These are phyloP conservation scores for Pelargonium fulgidum DNA, from an alignment of 441 rosid genomes.

Conservation along the genomic window DNA sequence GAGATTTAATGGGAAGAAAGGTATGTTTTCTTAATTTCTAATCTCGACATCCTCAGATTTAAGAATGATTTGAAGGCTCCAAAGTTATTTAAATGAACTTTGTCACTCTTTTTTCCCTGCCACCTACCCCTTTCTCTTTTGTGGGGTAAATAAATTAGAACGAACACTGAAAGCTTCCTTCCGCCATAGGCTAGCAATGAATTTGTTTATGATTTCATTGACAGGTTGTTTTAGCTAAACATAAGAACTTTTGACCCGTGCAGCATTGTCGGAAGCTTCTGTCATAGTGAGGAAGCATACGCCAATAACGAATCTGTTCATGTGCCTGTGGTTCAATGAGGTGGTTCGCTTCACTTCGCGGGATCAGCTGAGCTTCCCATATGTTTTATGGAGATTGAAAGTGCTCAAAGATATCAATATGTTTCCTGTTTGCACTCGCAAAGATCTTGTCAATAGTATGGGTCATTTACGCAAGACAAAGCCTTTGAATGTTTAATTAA, in stretches of 20 bases:
- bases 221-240: no score
- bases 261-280: slow-evolving; percentile 90
- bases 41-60: background rate
- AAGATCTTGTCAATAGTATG: slow-evolving; percentile 85
- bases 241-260: slow-evolving; percentile 12
- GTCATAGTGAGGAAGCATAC: slow-evolving; percentile 88
- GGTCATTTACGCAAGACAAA: slow-evolving; percentile 88
- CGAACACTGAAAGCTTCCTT: background rate
- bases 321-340: slow-evolving; percentile 99
- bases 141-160: background rate
- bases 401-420: slow-evolving; percentile 60
- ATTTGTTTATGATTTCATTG: no score
- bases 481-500: slow-evolving; percentile 33
- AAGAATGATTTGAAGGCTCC: no score
- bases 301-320: slow-evolving; percentile 59
- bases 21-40: slow-evolving; percentile 25
- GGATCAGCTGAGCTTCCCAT: slow-evolving; percentile 94
- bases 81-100: no score
- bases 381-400: slow-evolving; percentile 77
- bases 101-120: background rate
- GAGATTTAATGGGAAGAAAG: slow-evolving; percentile 80
- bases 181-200: background rate
- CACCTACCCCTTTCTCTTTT: background rate
- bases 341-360: slow-evolving; percentile 94
- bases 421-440: slow-evolving; percentile 85